Evolutionary conservation across 371 early-diverging fungal species (phyloP), one percentile per base, ranked within the genome.

Genomic region (Syncephalastrum sp.): DNA sequence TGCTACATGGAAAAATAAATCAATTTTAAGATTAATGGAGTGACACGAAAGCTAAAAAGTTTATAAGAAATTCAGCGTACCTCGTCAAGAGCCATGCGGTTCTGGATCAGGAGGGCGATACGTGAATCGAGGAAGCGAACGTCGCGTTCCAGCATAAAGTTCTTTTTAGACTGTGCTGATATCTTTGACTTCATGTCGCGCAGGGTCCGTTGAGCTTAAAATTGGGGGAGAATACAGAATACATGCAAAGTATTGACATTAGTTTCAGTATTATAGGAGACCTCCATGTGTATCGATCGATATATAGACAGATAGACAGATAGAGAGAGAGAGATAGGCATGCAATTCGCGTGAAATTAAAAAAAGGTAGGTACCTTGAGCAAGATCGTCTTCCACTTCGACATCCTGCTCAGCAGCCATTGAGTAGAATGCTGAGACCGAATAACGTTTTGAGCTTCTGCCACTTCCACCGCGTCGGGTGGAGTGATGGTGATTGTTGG

Each of bases 381-480:
- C 91, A 33, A 96, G 84, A 59, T 95, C 96, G 72, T 96, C 96
- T 64, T 94, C 91, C 13, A 96, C 92, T 65, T 94, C 94, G 16
- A 85, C 85, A 66, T 95, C 96, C 68, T 94, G 91, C 69, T 94
- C 95, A 25, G 94, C 92, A 38, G 92, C 95, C 85, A 94, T 94
- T 4, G 96, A 96, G 65, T 92, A 95, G 42, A 94, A 82, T 25
- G 91, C 94, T 19, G 86, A 89, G 2, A 93, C 88, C 1, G 95
- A 95, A 73, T 93, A 92, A 59, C 91, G 76, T 53, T 88, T 82
- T 14, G 72, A 74, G n/a, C 59, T 59, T 57, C 72, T 53, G 14
- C 72, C 70, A 54, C 61, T 38, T 5, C 70, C 70, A 46, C 64
- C 54, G 8, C 54, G 65, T 46, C 75, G 58, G 43, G 53, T 68